These are phyloP conservation scores for Phytopythium cucurbitacearum DNA, from an alignment of 352 stramenopile genomes.

Conservation along the genomic window DNA sequence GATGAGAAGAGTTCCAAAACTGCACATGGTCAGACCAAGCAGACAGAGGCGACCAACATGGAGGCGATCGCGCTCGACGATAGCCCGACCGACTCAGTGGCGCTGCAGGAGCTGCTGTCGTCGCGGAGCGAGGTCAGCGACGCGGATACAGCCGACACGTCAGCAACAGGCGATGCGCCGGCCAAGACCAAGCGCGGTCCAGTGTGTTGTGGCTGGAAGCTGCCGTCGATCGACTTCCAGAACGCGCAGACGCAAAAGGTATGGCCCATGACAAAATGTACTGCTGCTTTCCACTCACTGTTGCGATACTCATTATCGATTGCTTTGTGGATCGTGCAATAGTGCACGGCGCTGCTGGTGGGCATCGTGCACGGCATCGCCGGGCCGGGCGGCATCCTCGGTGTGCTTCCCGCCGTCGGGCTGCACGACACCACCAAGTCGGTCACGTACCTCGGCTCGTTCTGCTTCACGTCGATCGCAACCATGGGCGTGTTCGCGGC, in stretches of 20 bases:
- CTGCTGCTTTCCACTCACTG: background rate
- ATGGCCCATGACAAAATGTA: background rate
- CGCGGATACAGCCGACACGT: conserved; percentile 8
- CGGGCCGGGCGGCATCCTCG: conserved; percentile 72
- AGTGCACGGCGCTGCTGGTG: conserved; percentile 78
- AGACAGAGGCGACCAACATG: conserved; percentile 15
- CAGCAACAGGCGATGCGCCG: conserved; percentile 7
- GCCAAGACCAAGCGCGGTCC: conserved; percentile 15
- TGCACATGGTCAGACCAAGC: background rate
- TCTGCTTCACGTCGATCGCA: conserved; percentile 85
- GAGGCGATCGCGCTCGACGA: conserved; percentile 31
- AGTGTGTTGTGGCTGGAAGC: conserved; percentile 37
- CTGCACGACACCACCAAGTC: conserved; percentile 81
- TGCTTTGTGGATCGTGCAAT: conserved; percentile 5
- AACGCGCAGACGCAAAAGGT: conserved; percentile 79
- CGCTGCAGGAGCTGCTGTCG: conserved; percentile 42
- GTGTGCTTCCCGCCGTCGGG: conserved; percentile 87
- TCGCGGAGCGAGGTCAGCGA: conserved; percentile 17
- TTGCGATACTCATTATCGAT: conserved; percentile 6
- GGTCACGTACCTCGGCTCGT: conserved; percentile 84
- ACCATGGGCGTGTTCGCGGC: conserved; percentile 90
- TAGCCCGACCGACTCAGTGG: conserved; percentile 47
- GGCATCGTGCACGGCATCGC: conserved; percentile 91
- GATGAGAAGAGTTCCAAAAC: conserved; percentile 1
- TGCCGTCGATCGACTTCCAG: conserved; percentile 56